Evolutionary conservation across 805 yeast genomes (phyloP).

Genomic region (Priceomyces melissophilus): DNA sequence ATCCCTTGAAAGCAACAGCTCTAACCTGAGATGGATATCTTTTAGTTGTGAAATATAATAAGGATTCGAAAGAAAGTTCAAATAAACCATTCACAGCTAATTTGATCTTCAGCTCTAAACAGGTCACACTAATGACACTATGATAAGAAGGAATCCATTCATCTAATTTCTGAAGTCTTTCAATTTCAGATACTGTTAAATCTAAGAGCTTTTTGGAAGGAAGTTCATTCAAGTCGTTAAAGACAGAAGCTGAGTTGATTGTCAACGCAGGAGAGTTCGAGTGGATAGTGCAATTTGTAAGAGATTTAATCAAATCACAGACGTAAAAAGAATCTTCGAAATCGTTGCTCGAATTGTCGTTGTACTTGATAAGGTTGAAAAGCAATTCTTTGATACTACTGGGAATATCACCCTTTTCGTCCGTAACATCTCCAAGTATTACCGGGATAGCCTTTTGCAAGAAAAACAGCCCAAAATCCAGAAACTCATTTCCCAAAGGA

Average conservation of each 20-base stretch:
- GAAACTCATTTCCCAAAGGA: slow-evolving; percentile 81
- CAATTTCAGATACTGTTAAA: slow-evolving; percentile 57
- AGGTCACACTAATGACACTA: slow-evolving; percentile 48
- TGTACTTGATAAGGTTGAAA: slow-evolving; percentile 70
- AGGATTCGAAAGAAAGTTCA: slow-evolving; percentile 49
- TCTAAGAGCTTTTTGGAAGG: slow-evolving; percentile 16
- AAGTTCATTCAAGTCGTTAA: slow-evolving; percentile 7
- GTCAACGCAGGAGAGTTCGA: slow-evolving; percentile 9
- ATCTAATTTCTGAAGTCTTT: slow-evolving; percentile 75
- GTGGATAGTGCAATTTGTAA: slow-evolving; percentile 37
- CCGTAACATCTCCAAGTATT: slow-evolving; percentile 58
- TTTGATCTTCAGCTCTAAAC: slow-evolving; percentile 56
- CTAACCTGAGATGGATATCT: slow-evolving; percentile 52
- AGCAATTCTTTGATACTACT: slow-evolving; percentile 57
- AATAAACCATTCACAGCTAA: slow-evolving; percentile 56
- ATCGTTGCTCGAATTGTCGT: slow-evolving; percentile 78
- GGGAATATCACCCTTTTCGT: slow-evolving; percentile 61
- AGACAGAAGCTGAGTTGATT: slow-evolving; percentile 5
- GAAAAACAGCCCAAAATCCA: slow-evolving; percentile 63
- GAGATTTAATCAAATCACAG: slow-evolving; percentile 51
- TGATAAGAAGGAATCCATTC: slow-evolving; percentile 80
- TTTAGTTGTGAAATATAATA: slow-evolving; percentile 50
- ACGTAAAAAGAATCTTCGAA: slow-evolving; percentile 73
- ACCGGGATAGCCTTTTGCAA: slow-evolving; percentile 66
- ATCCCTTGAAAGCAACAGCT: slow-evolving; percentile 63